Evolutionary conservation across 352 stramenopile species (phyloP).

Genomic region (Globisporangium cystogenes): DNA sequence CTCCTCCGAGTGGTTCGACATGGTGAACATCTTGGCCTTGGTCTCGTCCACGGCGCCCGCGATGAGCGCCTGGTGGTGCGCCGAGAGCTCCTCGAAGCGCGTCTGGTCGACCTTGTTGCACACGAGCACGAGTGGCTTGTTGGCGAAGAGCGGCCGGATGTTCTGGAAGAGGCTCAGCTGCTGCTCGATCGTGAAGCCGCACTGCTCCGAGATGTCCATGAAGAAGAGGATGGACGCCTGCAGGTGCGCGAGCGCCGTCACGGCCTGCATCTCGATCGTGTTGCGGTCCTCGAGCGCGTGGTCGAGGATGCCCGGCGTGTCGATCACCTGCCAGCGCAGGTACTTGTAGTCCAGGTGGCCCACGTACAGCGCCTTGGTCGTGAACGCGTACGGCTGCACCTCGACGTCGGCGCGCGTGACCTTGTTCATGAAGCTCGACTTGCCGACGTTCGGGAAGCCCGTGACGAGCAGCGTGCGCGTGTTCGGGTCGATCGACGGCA

Average conservation of each 20-base stretch:
- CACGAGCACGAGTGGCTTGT: slow-evolving; percentile 99
- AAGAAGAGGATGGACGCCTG: slow-evolving; percentile 99
- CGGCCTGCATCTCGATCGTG: slow-evolving; percentile 99
- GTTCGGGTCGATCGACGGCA: slow-evolving; percentile 99
- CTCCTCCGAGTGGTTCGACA: slow-evolving; percentile 98
- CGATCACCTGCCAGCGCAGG: slow-evolving; percentile 99
- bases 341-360: slow-evolving; percentile 99
- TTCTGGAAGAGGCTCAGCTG: slow-evolving; percentile 96
- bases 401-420: slow-evolving; percentile 99
- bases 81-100: slow-evolving; percentile 88
- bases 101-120: slow-evolving; percentile 99
- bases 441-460: slow-evolving; percentile 99
- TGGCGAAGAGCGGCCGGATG: slow-evolving; percentile 98
- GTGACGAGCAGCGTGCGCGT: slow-evolving; percentile 98
- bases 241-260: slow-evolving; percentile 98
- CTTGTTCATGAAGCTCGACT: slow-evolving; percentile 99
- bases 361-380: slow-evolving; percentile 99
- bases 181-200: slow-evolving; percentile 98
- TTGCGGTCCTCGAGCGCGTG: slow-evolving; percentile 99
- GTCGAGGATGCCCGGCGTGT: slow-evolving; percentile 99
- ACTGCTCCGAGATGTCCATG: slow-evolving; percentile 99
- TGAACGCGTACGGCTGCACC: slow-evolving; percentile 99
- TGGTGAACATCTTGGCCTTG: slow-evolving; percentile 94
- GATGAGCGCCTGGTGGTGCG: slow-evolving; percentile 79
- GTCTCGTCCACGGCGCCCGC: slow-evolving; percentile 61